A percentile compares a stretch with the other conserved stretches of the same genome.
These are phyloP conservation scores for Nannochloropsis granulata DNA, from an alignment of 108 stramenopile species.

Conservation along the genomic window DNA sequence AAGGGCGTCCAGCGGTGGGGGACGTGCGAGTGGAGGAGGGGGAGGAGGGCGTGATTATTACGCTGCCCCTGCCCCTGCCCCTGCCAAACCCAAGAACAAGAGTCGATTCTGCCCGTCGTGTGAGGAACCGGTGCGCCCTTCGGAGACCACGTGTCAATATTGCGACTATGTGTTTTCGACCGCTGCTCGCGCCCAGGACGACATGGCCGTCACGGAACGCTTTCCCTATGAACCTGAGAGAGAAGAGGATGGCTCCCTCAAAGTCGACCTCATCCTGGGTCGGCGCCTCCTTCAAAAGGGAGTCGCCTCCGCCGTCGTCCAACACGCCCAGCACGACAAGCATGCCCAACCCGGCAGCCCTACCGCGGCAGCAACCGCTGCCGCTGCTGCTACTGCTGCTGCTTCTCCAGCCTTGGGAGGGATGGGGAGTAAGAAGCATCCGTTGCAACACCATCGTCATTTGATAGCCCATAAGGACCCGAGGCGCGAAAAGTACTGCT, in stretches of 20 bases:
- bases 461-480: not conserved
- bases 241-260: not conserved
- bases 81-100: not conserved
- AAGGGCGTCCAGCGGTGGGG: not conserved
- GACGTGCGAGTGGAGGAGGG: not conserved
- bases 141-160: not conserved
- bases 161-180: not conserved
- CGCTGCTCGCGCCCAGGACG: not conserved
- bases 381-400: not conserved
- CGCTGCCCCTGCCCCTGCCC: not conserved
- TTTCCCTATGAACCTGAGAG: not conserved
- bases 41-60: not conserved
- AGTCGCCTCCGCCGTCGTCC: not conserved
- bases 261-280: not conserved
- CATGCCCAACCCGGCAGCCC: not conserved
- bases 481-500: not conserved
- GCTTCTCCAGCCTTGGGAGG: not conserved
- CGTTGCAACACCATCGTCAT: not conserved
- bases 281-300: not conserved
- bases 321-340: not conserved
- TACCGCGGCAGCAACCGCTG: not conserved
- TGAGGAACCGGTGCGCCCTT: not conserved
- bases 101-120: not conserved
- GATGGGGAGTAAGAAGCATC: not conserved
- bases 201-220: not conserved